phyloP scores from a whole-genome alignment of 306 rosid species.

The Datisca glomerata region DNA sequence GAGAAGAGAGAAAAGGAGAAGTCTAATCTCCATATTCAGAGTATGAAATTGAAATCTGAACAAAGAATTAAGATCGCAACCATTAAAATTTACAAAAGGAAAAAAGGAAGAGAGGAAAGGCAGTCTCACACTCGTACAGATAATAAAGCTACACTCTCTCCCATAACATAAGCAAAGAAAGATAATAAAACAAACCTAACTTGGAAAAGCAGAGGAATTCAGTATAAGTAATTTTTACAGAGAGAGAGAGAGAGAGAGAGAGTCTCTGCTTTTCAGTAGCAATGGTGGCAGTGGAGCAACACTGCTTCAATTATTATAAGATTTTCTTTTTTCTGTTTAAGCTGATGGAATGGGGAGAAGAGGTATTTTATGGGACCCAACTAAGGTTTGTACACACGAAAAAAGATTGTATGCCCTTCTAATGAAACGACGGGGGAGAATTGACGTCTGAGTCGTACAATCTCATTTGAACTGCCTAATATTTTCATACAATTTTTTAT shows the following conservation, averaged over 20 bases:
- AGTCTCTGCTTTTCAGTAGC: not conserved
- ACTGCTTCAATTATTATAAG: no score
- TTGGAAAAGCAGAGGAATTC: not conserved
- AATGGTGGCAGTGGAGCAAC: no score
- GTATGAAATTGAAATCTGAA: slow-evolving; percentile 9
- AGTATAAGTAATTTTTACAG: not conserved
- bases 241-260: not conserved
- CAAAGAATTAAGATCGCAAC: not conserved
- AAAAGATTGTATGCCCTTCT: no score
- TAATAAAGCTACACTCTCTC: not conserved
- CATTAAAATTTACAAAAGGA: slow-evolving; percentile 22
- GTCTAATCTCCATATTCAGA: slow-evolving; percentile 33
- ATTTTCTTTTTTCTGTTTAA: no score
- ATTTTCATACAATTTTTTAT: no score
- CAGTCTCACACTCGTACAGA: not conserved
- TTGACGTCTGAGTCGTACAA: no score
- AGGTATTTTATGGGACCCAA: no score
- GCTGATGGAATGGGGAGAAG: no score
- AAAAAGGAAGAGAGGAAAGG: slow-evolving; percentile 11
- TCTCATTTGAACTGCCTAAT: no score
- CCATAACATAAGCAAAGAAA: not conserved
- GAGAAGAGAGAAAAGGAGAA: slow-evolving; percentile 21
- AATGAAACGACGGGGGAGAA: no score
- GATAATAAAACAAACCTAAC: not conserved
- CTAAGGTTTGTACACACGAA: no score